Evolutionary conservation across 768 basidiomycete species (phyloP).

Genomic region (Candolleomyces efflorescens): DNA sequence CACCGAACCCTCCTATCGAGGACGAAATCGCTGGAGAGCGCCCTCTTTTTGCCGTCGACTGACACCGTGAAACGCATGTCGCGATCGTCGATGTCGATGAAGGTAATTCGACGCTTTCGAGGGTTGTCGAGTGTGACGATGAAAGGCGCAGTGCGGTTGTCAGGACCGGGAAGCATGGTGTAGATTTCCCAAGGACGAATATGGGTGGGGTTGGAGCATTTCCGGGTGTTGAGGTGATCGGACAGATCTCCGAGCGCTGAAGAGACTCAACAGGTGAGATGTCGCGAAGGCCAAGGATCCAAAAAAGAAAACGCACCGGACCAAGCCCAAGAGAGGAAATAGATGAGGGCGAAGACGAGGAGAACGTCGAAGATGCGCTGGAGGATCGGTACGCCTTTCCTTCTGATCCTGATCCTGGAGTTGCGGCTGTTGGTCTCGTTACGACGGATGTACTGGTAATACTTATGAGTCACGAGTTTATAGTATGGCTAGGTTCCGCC

Average conservation of each 20-base stretch:
- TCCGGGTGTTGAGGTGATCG: background rate
- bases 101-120: background rate
- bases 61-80: conserved; percentile 9
- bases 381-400: background rate
- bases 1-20: conserved; percentile 3
- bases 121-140: background rate
- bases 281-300: background rate
- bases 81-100: conserved; percentile 11
- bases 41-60: conserved; percentile 7
- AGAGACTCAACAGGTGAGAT: background rate
- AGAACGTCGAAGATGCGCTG: background rate
- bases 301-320: background rate
- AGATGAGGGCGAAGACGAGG: background rate
- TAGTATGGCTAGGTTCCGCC: too few species aligned
- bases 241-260: background rate
- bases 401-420: background rate
- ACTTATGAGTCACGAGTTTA: too few species aligned
- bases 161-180: background rate
- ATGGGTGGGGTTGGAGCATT: background rate
- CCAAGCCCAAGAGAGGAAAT: background rate
- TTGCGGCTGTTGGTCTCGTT: background rate
- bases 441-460: too few species aligned
- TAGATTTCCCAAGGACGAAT: background rate
- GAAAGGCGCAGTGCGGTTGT: background rate
- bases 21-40: conserved; percentile 6